Percentiles rank a stretch among this genome's conserved stretches.
phyloP scores from a whole-genome alignment of 2,329 filamentous ascomycete species.

The Claviceps purpurea region DNA sequence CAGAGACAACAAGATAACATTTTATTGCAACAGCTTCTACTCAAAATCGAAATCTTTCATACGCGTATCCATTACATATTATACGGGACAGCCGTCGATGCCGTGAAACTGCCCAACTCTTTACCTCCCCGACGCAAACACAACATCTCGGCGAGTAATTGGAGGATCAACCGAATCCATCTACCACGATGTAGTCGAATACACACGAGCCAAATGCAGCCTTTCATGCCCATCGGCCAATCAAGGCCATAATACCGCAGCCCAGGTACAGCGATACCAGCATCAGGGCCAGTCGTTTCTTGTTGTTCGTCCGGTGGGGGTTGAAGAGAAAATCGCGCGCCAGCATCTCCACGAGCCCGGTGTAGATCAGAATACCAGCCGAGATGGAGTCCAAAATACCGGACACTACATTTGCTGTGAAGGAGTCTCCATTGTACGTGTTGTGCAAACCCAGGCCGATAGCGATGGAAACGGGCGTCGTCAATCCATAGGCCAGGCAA shows the following conservation, averaged over 20 bases:
- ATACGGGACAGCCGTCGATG: too few species aligned
- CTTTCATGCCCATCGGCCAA: constrained; percentile 4
- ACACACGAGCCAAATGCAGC: not conserved
- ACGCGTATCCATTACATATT: too few species aligned
- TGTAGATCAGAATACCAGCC: constrained; percentile 78
- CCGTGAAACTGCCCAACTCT: not conserved
- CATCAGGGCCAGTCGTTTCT: constrained; percentile 36
- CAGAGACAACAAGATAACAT: too few species aligned
- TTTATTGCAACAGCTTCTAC: too few species aligned
- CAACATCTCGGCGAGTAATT: not conserved
- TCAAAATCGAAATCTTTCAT: too few species aligned
- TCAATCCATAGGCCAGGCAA: constrained; percentile 34
- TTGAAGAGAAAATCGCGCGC: constrained; percentile 78
- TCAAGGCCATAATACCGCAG: constrained; percentile 33
- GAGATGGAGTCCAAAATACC: constrained; percentile 75
- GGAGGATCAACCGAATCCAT: not conserved
- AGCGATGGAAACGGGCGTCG: constrained; percentile 38
- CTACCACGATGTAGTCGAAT: not conserved
- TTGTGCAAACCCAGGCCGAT: constrained; percentile 31
- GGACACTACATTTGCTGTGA: constrained; percentile 48
- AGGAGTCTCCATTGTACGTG: constrained; percentile 13
- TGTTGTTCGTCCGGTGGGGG: constrained; percentile 51
- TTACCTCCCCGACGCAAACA: not conserved
- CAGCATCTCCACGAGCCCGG: constrained; percentile 74
- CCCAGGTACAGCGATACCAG: constrained; percentile 51